Base-by-base conservation (phyloP, 2,329 filamentous ascomycete species). In the Colletotrichum sp. region DNA sequence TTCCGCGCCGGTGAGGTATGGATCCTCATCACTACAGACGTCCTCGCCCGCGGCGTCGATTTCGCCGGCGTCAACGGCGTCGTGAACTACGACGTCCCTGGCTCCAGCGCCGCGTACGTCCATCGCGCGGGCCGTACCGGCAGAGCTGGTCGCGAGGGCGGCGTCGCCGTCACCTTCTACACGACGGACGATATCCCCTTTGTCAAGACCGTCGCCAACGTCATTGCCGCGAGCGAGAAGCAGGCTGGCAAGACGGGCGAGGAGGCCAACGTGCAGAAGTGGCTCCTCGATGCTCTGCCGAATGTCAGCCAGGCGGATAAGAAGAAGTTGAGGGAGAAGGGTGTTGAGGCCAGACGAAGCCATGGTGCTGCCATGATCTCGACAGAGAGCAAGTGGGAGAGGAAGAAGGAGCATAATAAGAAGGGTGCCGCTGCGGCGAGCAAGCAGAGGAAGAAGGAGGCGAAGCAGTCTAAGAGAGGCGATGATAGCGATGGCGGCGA, bases 11-110 rank as follows among this genome's bases (percentile, higher is more conserved):
- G 96, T 78, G 96, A 99, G 82, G 93, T 99, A 77, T 99, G 97
- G 97, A 93, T 99, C 8, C 90, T 99, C 44, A 97, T 99, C 83
- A 99, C 97, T 0, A 99, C 97, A 0, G 97, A 99, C 82, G 91
- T 99, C 9, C 89, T 99, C 13, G 94, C 96, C 18, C 94, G 97
- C 39, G 97, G 97, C 24, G 93, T 99, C 55, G 97, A 99, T 85
- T 98, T 99, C 87, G 93, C 95, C 10, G 97, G 97, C 66, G 93
- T 99, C 78, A 98, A 98, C 81, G 96, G 96, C 62, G 96, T 99
- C 0, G 95, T 99, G 68, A 99, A 99, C 85, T 99, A 98, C 86
- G 97, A 99, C 84, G 95, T 98, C 10, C 97, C 97, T 0, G 95
- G 93, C n/a, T 96, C 95, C 0, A 94, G 94, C 7, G 96, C 96